Percentiles rank a stretch among this genome's conserved stretches.
Conservation (phyloP, 306 rosid species). For the Lupinus albus region DNA sequence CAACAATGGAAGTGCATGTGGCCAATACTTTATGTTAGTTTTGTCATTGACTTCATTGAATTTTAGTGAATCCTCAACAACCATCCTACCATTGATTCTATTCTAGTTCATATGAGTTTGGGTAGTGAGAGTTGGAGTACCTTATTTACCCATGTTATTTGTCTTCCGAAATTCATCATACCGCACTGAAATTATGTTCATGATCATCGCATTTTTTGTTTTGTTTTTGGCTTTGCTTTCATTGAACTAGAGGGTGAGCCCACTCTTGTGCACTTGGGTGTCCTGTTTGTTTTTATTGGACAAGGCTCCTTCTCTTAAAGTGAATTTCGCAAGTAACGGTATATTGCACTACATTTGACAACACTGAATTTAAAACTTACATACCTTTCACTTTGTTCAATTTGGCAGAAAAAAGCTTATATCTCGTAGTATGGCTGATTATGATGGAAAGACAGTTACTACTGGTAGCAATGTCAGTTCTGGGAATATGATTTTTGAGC, state of each 20-base stretch:
- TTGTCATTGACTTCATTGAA: background rate
- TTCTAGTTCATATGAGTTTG: constrained; percentile 25
- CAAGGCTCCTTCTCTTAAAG: background rate
- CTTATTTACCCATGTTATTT: constrained; percentile 6
- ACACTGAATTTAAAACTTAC: background rate
- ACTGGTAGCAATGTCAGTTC: constrained; percentile 48
- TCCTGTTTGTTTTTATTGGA: background rate
- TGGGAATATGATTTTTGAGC: constrained; percentile 71
- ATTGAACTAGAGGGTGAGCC: background rate
- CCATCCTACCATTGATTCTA: background rate
- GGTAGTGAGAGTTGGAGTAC: background rate
- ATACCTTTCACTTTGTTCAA: constrained; percentile 24
- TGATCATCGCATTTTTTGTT: constrained; percentile 14
- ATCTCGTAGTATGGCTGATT: constrained; percentile 54
- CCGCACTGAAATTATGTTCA: background rate
- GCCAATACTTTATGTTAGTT: background rate
- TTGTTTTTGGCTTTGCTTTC: background rate
- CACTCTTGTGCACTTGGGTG: too few relatives aligned
- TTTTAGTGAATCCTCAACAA: background rate
- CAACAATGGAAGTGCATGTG: too few relatives aligned
- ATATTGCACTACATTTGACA: background rate
- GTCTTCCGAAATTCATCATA: constrained; percentile 11
- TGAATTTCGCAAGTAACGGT: too few relatives aligned
- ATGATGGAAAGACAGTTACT: constrained; percentile 41
- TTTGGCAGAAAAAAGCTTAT: constrained; percentile 52